Evolutionary conservation across 441 rosid genomes (phyloP).

Genomic region (Gossypium lobatum): DNA sequence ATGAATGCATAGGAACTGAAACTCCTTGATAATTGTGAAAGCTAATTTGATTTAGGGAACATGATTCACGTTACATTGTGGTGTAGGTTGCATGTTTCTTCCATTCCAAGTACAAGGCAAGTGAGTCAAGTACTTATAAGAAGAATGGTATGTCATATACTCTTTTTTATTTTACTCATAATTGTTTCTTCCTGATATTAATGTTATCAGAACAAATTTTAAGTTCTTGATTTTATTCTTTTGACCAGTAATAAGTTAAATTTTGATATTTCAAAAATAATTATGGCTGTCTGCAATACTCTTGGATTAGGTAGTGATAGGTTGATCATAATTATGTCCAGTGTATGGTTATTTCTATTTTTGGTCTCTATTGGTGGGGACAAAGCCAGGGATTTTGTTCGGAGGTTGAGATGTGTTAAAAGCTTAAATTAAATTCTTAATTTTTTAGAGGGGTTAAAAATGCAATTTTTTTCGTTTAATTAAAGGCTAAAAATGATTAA

Average conservation of each 20-base stretch:
- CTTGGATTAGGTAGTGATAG: background rate
- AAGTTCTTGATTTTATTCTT: background rate
- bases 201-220: background rate
- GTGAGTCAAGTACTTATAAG: conserved; percentile 48
- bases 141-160: conserved; percentile 43
- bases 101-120: conserved; percentile 52
- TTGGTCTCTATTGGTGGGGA: background rate
- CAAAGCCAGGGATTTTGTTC: no score
- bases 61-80: conserved; percentile 1
- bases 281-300: background rate
- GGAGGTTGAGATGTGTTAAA: no score
- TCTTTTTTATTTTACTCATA: background rate
- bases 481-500: no score
- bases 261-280: background rate
- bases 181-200: background rate
- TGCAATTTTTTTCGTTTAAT: no score
- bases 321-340: background rate
- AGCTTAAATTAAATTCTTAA: no score
- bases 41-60: background rate
- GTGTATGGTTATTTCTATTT: background rate
- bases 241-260: background rate
- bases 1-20: background rate
- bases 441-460: no score
- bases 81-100: conserved; percentile 53
- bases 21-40: background rate